Evolutionary conservation across 306 rosid genomes (phyloP).

Genomic region (Cicer arietinum): DNA sequence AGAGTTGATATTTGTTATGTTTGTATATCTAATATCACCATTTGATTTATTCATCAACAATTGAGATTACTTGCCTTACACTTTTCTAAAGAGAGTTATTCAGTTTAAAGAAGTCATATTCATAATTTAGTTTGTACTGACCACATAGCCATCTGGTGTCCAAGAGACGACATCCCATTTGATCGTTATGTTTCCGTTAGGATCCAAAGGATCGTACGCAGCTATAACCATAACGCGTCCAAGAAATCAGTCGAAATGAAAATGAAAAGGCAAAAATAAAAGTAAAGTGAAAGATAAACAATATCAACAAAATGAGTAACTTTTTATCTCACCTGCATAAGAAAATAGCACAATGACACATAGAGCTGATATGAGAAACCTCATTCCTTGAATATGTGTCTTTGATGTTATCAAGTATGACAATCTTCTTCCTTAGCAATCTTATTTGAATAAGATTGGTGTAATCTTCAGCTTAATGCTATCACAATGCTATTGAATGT

Average conservation of each 20-base stretch:
- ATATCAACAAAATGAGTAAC: neutral
- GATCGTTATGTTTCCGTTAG: conserved; percentile 87
- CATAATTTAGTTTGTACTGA: conserved; percentile 40
- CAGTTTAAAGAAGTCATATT: neutral
- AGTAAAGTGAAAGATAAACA: conserved; percentile 9
- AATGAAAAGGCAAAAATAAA: neutral
- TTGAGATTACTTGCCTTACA: neutral
- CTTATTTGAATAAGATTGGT: conserved; percentile 35
- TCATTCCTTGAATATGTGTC: conserved; percentile 52
- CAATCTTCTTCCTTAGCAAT: conserved; percentile 13
- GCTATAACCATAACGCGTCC: conserved; percentile 50
- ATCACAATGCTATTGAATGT: conserved; percentile 28
- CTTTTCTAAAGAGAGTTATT: neutral
- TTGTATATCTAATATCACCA: neutral
- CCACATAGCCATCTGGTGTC: conserved; percentile 98
- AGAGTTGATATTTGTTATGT: neutral
- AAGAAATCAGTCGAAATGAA: conserved; percentile 2
- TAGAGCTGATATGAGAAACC: conserved; percentile 54
- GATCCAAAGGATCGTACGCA: conserved; percentile 97
- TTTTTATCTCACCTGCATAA: conserved; percentile 58
- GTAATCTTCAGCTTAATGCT: conserved; percentile 40
- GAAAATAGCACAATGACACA: conserved; percentile 56
- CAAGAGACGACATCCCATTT: conserved; percentile 96
- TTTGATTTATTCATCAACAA: neutral
- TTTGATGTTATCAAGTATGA: conserved; percentile 36